Evolutionary conservation across 2,329 filamentous ascomycete species (phyloP).

Genomic region (Zymoseptoria passerinii): DNA sequence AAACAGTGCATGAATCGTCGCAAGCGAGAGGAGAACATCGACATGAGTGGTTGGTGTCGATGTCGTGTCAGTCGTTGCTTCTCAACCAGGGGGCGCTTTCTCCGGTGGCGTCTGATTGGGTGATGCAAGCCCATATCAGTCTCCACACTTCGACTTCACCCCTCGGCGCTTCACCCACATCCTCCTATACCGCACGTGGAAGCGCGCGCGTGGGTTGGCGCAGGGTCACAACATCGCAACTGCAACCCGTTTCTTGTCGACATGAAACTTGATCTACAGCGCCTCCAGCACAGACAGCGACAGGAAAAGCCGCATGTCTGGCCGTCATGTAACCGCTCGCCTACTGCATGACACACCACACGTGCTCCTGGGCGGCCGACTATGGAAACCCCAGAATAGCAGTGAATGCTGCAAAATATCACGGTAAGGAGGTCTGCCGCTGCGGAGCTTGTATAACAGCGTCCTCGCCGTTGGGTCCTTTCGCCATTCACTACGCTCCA

Average conservation of each 20-base stretch:
- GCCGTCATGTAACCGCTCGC: slow-evolving; percentile 10
- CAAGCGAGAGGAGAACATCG: too few relatives aligned
- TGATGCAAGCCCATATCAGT: neutral
- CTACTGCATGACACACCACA: slow-evolving; percentile 10
- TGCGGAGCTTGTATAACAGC: neutral
- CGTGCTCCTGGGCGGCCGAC: slow-evolving; percentile 6
- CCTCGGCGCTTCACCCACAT: neutral
- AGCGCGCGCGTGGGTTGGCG: neutral
- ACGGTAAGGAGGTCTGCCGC: neutral
- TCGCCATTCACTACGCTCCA: neutral
- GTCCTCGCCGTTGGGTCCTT: neutral
- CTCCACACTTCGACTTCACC: neutral
- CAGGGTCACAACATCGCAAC: neutral
- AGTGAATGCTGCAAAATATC: neutral
- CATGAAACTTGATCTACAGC: neutral
- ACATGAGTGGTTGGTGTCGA: neutral
- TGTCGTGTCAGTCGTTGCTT: neutral
- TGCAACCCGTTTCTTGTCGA: neutral
- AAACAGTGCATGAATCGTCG: too few relatives aligned
- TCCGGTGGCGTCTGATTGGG: neutral
- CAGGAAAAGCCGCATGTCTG: slow-evolving; percentile 6
- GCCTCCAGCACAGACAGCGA: neutral
- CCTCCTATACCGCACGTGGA: neutral
- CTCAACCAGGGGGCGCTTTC: neutral
- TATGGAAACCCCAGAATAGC: neutral